phyloP scores from a whole-genome alignment of 2,329 filamentous ascomycete species.

The Curvularia verruculosa region DNA sequence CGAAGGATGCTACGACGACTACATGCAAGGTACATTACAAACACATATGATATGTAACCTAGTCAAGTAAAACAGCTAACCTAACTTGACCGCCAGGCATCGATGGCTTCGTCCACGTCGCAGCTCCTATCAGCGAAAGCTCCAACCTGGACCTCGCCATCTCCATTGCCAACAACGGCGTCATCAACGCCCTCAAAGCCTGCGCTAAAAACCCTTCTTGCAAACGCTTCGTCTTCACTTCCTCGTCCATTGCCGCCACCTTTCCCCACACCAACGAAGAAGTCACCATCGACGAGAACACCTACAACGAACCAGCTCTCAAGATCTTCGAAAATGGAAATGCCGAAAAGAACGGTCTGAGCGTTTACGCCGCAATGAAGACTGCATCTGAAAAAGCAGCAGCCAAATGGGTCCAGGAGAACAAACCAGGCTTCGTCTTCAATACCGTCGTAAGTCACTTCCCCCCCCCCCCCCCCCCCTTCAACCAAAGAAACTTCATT shows the following conservation, averaged over 20 bases:
- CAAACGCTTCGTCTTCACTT: constrained; percentile 54
- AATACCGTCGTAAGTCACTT: constrained; percentile 45
- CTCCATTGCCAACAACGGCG: constrained; percentile 46
- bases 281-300: constrained; percentile 42
- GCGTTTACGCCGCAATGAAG: constrained; percentile 57
- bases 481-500: no score
- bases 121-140: constrained; percentile 50
- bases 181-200: constrained; percentile 50
- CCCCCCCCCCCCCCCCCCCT: no score
- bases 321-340: constrained; percentile 34
- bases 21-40: constrained; percentile 35
- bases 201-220: constrained; percentile 51
- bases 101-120: constrained; percentile 55
- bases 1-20: constrained; percentile 35
- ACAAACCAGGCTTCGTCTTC: constrained; percentile 53
- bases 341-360: constrained; percentile 21
- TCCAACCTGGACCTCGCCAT: constrained; percentile 50
- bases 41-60: not conserved
- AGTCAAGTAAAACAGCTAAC: not conserved
- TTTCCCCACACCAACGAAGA: constrained; percentile 45
- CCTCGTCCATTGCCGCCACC: constrained; percentile 48
- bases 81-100: constrained; percentile 19
- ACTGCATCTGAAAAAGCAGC: constrained; percentile 54
- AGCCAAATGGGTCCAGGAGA: constrained; percentile 55
- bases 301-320: constrained; percentile 49